A percentile compares a stretch with the other conserved stretches of the same genome.
phyloP scores from a whole-genome alignment of 1,139 yeast species.

The Geotrichum siamense region DNA sequence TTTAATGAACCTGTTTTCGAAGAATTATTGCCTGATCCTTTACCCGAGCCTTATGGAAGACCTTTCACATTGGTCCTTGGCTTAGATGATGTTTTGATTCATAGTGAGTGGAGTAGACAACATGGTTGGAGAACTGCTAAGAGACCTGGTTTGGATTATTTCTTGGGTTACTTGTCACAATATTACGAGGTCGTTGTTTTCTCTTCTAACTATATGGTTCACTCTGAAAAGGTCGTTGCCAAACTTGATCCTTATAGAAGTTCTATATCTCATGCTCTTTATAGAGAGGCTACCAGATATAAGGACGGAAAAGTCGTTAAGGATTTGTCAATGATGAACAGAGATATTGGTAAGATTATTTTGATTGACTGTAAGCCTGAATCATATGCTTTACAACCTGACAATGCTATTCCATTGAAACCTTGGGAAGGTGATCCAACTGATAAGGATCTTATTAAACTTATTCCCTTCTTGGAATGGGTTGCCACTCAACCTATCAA shows the following conservation, averaged over 20 bases:
- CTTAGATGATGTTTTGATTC: conserved; percentile 82
- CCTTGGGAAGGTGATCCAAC: conserved; percentile 86
- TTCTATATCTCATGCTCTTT: conserved; percentile 76
- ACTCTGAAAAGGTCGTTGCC: conserved; percentile 74
- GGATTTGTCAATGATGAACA: conserved; percentile 81
- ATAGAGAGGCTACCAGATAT: conserved; percentile 85
- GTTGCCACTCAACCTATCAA: conserved; percentile 83
- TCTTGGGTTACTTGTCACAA: conserved; percentile 87
- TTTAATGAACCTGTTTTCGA: conserved; percentile 94
- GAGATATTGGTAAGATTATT: conserved; percentile 77
- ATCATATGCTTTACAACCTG: conserved; percentile 77
- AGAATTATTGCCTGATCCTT: conserved; percentile 84
- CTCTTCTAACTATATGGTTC: conserved; percentile 77
- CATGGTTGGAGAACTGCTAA: conserved; percentile 98
- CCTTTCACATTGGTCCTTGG: conserved; percentile 85
- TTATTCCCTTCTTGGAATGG: conserved; percentile 92
- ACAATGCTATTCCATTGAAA: conserved; percentile 74
- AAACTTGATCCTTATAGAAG: conserved; percentile 93
- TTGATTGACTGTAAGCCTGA: conserved; percentile 73
- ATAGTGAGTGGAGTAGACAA: conserved; percentile 86
- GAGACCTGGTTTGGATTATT: conserved; percentile 97
- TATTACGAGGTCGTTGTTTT: conserved; percentile 93
- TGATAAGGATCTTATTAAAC: conserved; percentile 60
- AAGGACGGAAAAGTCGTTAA: conserved; percentile 69
- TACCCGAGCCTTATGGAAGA: conserved; percentile 87